phyloP scores from a whole-genome alignment of 1,284 basidiomycete genomes.

The Chiua sp. region DNA sequence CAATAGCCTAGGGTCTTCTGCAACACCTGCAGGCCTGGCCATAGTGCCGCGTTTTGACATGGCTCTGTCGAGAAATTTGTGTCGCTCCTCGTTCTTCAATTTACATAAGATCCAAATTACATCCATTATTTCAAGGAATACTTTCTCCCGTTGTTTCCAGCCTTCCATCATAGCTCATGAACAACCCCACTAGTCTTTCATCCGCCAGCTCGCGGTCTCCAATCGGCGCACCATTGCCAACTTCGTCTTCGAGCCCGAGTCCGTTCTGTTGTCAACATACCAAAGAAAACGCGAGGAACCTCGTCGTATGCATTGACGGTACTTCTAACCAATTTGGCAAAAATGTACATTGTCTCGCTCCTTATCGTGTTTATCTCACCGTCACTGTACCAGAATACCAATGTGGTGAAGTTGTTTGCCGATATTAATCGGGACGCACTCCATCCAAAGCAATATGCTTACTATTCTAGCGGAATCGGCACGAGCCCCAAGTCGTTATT shows the following conservation, averaged over 20 bases:
- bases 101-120: no score
- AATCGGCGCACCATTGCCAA: neutral
- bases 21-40: neutral
- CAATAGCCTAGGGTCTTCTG: no score
- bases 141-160: neutral
- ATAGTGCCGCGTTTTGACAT: neutral
- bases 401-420: constrained; percentile 40
- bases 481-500: constrained; percentile 34
- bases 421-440: constrained; percentile 24
- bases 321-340: constrained; percentile 35
- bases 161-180: neutral
- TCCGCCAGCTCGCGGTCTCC: neutral
- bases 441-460: constrained; percentile 32
- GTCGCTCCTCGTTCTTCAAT: no score
- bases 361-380: constrained; percentile 4
- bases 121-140: no score
- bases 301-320: constrained; percentile 36
- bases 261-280: constrained; percentile 16
- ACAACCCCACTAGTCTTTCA: neutral
- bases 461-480: constrained; percentile 46
- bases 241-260: neutral
- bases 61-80: no score
- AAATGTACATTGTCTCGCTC: constrained; percentile 17
- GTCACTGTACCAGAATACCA: constrained; percentile 36
- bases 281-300: constrained; percentile 22